Evolutionary conservation across 2,329 filamentous ascomycete species (phyloP), one percentile per base, ranked within the genome.

Genomic region (Nemania abortiva): DNA sequence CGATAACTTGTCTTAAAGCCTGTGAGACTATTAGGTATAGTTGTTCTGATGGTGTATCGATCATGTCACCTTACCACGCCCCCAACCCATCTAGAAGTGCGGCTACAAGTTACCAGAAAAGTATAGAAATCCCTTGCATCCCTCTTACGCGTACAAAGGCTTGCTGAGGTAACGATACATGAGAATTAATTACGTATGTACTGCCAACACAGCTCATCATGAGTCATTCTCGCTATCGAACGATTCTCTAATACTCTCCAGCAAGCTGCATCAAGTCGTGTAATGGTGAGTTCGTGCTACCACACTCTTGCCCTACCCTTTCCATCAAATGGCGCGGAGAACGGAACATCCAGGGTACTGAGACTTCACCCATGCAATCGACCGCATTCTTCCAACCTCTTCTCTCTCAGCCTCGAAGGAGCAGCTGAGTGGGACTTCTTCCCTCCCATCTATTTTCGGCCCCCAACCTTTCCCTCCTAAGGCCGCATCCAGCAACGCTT

Each of bases 331-430:
- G 13, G 13, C 11, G 13, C 7, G 13, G 37, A 42, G 3, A 10
- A 42, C 11, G 13, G 3, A 3, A 10, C 11, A 42, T 15, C 6
- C 6, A 42, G 37, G 37, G 37, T 42, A 42, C 13, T 9, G 5
- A 34, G 31, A 34, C 9, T 4, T 9, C 31, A 34, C 31, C 31
- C 6, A n/a, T 13, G 29, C 6, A 34, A 34, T 34, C 9, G 49
- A 6, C 9, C 11, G 24, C 1, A 18, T 37, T 37, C 29, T 37
- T 55, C 31, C 31, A 39, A 49, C 56, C 18, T 58, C 27, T 57
- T 52, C 42, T 31, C 13, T 15, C 45, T 61, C 52, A 65, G 62
- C 62, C 57, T n/a, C 57, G 10, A 27, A 52, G 24, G 50, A 62
- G 15, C 39, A 56, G 63, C 63, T 59, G 47, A n/a, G 20, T 20